Percentiles rank a stretch among this genome's conserved stretches.
phyloP scores from a whole-genome alignment of 2,329 filamentous ascomycete species.

The Aspergillus pseudoviridinutans region DNA sequence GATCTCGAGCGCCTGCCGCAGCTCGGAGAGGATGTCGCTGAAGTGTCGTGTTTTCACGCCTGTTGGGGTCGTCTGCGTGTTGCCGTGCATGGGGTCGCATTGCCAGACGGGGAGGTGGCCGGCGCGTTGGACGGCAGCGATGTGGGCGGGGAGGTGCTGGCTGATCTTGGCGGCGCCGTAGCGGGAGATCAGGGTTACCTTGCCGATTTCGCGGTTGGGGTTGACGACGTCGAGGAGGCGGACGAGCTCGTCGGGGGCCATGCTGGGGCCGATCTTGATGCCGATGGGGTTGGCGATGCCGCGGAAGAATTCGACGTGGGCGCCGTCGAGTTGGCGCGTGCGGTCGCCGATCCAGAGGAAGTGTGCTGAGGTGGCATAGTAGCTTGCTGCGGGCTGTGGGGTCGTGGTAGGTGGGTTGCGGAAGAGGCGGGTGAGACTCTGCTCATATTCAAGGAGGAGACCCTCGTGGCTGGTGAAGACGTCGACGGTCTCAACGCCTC shows the following conservation, averaged over 20 bases:
- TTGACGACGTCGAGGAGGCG: slow-evolving; percentile 80
- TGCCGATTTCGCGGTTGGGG: slow-evolving; percentile 75
- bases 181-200: slow-evolving; percentile 92
- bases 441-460: slow-evolving; percentile 89
- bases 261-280: slow-evolving; percentile 90
- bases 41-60: slow-evolving; percentile 94
- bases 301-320: slow-evolving; percentile 95
- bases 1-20: slow-evolving; percentile 76
- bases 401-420: slow-evolving; percentile 52
- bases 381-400: slow-evolving; percentile 46
- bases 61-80: slow-evolving; percentile 61
- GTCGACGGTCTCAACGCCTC: slow-evolving; percentile 85
- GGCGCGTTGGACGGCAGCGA: slow-evolving; percentile 79
- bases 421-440: slow-evolving; percentile 74
- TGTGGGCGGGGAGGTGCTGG: slow-evolving; percentile 74
- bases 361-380: slow-evolving; percentile 92
- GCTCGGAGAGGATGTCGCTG: slow-evolving; percentile 81
- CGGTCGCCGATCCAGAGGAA: slow-evolving; percentile 99
- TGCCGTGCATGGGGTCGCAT: slow-evolving; percentile 98
- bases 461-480: slow-evolving; percentile 95
- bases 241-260: slow-evolving; percentile 70
- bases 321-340: slow-evolving; percentile 87
- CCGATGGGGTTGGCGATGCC: slow-evolving; percentile 95
- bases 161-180: slow-evolving; percentile 80
- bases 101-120: slow-evolving; percentile 85